Base-by-base conservation (phyloP, 176 grass and related monocot genomes). In the Oropetium thomaeum region DNA sequence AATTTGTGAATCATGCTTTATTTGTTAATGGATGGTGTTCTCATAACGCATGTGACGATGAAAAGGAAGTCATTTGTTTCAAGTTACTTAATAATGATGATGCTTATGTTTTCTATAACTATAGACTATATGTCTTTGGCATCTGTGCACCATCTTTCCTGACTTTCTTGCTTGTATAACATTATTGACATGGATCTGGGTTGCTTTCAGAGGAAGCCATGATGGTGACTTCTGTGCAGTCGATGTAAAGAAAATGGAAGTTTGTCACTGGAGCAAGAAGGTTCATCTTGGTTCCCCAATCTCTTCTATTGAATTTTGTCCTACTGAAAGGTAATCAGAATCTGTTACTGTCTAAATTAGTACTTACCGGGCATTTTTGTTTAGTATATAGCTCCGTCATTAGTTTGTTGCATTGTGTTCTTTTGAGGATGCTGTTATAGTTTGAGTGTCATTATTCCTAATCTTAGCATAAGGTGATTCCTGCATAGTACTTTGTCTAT, bases 181-280 rank as follows among this genome's bases (percentile, higher is more conserved):
- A 27, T 74, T 71, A 42, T 37, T 35, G 6, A 74, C 34, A 53
- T 38, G 30, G n/a, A 40, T 77, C 13, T 20, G 15, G 33, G 55
- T 72, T 88, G 79, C 33, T 69, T 88, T 67, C 55, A 99, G 96
- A 82, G 89, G 91, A 69, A 92, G 80, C 77, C 58, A 70, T 33
- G 91, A 99, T 75, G 96, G 96, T 53, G 89, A 99, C 71, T 88
- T 95, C 60, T 99, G 89, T 84, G 86, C 81, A 30, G 87, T 90
- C 30, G 86, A 99, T 83, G 91, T 95, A 57, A 95, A 92, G 79
- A 92, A 89, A 71, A 95, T 99, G 89, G 73, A 86, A 62, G 82
- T 95, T 82, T 89, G 76, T 86, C 96, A 99, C 47, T 99, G 81
- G 96, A 95, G 89, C 62, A 95, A 87, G 82, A 95, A 95, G 76